Percentiles rank a stretch among this genome's conserved stretches.
Evolutionary conservation across 2,329 filamentous ascomycete genomes (phyloP).

Genomic region (Exserohilum rostratum): DNA sequence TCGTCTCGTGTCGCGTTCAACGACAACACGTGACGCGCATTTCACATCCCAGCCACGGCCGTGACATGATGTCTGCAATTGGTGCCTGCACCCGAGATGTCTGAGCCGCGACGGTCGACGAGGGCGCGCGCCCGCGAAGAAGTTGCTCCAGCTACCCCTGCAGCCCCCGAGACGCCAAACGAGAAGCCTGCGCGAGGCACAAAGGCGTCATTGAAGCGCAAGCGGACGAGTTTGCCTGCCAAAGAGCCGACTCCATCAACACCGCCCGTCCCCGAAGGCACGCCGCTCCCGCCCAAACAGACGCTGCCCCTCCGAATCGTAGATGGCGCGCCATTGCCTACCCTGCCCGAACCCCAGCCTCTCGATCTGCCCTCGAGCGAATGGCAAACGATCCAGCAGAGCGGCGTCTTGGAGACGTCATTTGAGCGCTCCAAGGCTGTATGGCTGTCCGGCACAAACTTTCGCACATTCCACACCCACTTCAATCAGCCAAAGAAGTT

Average conservation of each 20-base stretch:
- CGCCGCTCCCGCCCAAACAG: slow-evolving; percentile 21
- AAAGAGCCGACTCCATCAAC: slow-evolving; percentile 38
- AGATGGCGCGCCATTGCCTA: slow-evolving; percentile 72
- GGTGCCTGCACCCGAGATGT: slow-evolving; percentile 28
- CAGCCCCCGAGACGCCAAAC: slow-evolving; percentile 32
- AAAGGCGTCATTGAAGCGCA: slow-evolving; percentile 44
- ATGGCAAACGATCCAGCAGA: slow-evolving; percentile 76
- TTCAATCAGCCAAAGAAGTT: slow-evolving; percentile 47
- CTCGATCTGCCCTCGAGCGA: slow-evolving; percentile 67
- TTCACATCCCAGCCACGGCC: neutral
- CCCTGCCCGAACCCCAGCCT: slow-evolving; percentile 70
- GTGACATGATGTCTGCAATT: slow-evolving; percentile 3
- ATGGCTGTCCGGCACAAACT: slow-evolving; percentile 47
- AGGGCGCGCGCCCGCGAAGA: slow-evolving; percentile 46
- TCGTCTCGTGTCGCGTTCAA: slow-evolving; percentile 7
- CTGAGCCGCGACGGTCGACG: slow-evolving; percentile 46
- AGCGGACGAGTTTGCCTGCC: slow-evolving; percentile 30
- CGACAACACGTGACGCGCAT: neutral
- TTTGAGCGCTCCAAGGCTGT: slow-evolving; percentile 71
- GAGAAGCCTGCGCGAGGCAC: slow-evolving; percentile 28
- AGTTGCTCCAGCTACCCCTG: slow-evolving; percentile 30
- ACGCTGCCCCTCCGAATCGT: slow-evolving; percentile 66
- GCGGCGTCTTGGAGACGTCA: slow-evolving; percentile 76
- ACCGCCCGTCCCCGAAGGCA: slow-evolving; percentile 25
- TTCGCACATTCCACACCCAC: slow-evolving; percentile 47